Base-by-base conservation (phyloP, 805 yeast species). In the Pichia membranifaciens region DNA sequence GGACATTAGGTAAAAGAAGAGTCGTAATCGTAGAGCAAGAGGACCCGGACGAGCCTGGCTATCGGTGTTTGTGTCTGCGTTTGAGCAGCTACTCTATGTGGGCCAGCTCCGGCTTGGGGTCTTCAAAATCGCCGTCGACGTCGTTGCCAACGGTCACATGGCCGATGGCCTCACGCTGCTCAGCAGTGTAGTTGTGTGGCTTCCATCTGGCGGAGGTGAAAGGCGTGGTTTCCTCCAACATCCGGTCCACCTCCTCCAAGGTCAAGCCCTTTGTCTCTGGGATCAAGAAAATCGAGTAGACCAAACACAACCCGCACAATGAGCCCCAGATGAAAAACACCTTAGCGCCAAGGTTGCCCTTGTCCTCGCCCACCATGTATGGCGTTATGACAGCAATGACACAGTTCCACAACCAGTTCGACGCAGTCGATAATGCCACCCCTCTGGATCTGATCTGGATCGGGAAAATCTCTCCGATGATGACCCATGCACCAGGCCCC, bases 401-500 rank as follows among this genome's bases (percentile, higher is more conserved):
- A 64, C 84, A 84, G 69, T 85, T 85, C 69, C 81, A 82, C 36
- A 82, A 62, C 93, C 93, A 85, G 69, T 86, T 85, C 40, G 89
- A 78, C 29, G 90, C 85, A 17, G 85, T 82, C 13, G 85, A 75
- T 44, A 84, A 63, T 23, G 86, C 79, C 48, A 83, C 78, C 48
- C 86, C 86, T 62, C 81, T 81, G 47, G 86, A 85, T 62, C 95
- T 78, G 52, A 82, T 78, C 62, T 83, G 78, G 45, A 85, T 76
- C 52, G 90, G 87, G 29, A 76, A 85, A 41, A 76, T 67, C 57
- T 78, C 84, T 56, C 81, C 79, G 56, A 69, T 65, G 47, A 77
- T 64, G 41, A 78, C 86, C 90, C 91, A 86, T 36, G 78, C 80
- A 51, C 77, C 79, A 34, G 93, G 89, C 62, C 91, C 91, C 91